Evolutionary conservation across 495 filamentous ascomycete genomes (phyloP), one percentile per base, ranked within the genome.

Genomic region (Penicillium desertorum): DNA sequence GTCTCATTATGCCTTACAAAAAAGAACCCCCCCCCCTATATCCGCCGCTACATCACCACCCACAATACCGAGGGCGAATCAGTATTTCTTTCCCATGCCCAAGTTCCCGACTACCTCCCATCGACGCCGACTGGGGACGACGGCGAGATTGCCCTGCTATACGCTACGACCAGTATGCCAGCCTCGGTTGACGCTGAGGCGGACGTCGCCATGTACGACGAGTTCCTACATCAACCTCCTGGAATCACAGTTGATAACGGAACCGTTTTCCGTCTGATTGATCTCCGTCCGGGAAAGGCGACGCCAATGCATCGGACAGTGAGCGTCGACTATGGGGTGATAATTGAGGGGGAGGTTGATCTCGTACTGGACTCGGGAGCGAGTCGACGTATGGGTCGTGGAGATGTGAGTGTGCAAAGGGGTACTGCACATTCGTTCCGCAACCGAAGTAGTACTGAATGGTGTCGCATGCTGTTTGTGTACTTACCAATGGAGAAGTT

Each of bases 281-380:
- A 64, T 83, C 87, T 76, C 71, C 87, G 39, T 72, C 89, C 71
- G 77, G 87, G 50, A 79, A 81, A 64, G 84, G 87, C 72, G 78
- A 89, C 49, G 80, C 64, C 76, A 8, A 76, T 92, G 87, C 89
- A 92, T 65, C 77, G 88, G 0, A 90, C 88, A 4, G 79, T 85
- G 51, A 83, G 77, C 6, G 58, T 92, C 1, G 89, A 92, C 58
- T 91, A 88, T 61, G 87, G 86, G 7, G 78, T 90, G 54, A 77
- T 91, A 60, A 70, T 61, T 81, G 87, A 91, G 63, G 89, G 89
- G 0, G 71, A 81, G 60, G 88, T 91, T 51, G 88, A 92, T 69
- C 86, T 91, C 62, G 85, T 88, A 77, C 83, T 74, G 30, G 86
- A 90, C 70, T 81, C 83, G 0, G 78, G 76, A 14, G 66, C 74